Percentiles rank a stretch among this genome's conserved stretches.
These are phyloP conservation scores for Puccinia hordei DNA, from an alignment of 1,284 basidiomycete genomes.

Conservation along the genomic window DNA sequence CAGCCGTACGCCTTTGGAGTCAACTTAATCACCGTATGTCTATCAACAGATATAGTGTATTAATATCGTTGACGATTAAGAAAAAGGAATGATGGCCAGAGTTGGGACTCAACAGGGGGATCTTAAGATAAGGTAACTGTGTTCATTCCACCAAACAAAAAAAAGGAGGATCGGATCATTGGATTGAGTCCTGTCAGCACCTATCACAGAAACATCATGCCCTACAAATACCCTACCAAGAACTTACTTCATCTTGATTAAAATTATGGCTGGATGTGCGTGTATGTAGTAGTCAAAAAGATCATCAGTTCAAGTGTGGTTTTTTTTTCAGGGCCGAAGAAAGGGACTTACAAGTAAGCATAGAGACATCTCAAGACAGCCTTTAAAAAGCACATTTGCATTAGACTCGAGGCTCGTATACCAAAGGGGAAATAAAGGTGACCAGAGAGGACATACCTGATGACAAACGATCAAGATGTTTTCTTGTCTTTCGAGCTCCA, in stretches of 20 bases:
- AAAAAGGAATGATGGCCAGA: neutral
- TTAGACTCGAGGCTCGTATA: neutral
- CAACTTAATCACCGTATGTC: conserved; percentile 92
- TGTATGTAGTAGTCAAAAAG: neutral
- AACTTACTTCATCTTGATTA: conserved; percentile 72
- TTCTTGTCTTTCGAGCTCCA: conserved; percentile 96
- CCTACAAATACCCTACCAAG: neutral
- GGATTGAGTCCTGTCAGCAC: neutral
- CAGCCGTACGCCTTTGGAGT: conserved; percentile 98
- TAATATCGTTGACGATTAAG: neutral
- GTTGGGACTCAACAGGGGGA: conserved; percentile 56
- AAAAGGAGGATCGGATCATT: neutral
- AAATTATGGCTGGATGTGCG: conserved; percentile 67
- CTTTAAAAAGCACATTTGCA: neutral
- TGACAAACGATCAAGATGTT: conserved; percentile 97
- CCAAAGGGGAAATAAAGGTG: neutral
- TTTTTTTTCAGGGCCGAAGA: neutral
- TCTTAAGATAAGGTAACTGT: conserved; percentile 86
- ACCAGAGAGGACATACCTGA: conserved; percentile 64
- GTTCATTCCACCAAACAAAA: neutral
- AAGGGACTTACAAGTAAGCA: conserved; percentile 55
- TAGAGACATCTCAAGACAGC: conserved; percentile 81
- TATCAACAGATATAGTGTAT: neutral
- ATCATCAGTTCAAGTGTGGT: neutral
- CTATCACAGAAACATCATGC: neutral